Conservation (phyloP, 2,329 filamentous ascomycete species). For the Exophiala viscosa region DNA sequence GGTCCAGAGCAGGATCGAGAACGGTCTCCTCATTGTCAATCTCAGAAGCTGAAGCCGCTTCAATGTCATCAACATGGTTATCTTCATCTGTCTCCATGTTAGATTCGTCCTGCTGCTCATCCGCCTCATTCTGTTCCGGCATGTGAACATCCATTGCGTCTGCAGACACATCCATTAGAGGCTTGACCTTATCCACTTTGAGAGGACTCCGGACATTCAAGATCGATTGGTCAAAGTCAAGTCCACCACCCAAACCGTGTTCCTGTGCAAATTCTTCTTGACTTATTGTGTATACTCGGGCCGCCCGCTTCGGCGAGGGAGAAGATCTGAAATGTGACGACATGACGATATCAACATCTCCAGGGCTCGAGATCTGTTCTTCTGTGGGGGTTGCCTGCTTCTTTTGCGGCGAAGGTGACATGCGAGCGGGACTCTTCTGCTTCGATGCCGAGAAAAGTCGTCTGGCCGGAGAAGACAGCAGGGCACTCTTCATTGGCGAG, state of each 20-base stretch:
- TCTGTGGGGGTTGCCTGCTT: background rate
- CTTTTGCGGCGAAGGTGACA: constrained; percentile 14
- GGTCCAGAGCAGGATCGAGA: constrained; percentile 20
- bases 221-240: constrained; percentile 30
- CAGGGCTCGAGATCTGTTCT: constrained; percentile 5
- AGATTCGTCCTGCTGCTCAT: background rate
- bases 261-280: constrained; percentile 25
- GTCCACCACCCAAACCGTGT: background rate
- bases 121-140: background rate
- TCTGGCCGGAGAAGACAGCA: constrained; percentile 45
- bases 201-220: constrained; percentile 26
- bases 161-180: constrained; percentile 15
- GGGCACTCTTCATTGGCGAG: constrained; percentile 37
- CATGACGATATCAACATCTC: constrained; percentile 22
- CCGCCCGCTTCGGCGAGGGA: constrained; percentile 22
- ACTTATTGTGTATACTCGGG: constrained; percentile 22
- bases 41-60: background rate
- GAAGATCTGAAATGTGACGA: constrained; percentile 28
- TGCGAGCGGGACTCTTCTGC: constrained; percentile 22
- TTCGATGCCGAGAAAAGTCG: constrained; percentile 41
- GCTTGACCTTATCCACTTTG: constrained; percentile 22
- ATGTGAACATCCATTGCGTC: constrained; percentile 1
- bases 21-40: constrained; percentile 14
- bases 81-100: constrained; percentile 11
- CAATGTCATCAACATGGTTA: background rate